Evolutionary conservation across 306 rosid genomes (phyloP), one percentile per base, ranked within the genome.

Genomic region (Sicyos baderoa): DNA sequence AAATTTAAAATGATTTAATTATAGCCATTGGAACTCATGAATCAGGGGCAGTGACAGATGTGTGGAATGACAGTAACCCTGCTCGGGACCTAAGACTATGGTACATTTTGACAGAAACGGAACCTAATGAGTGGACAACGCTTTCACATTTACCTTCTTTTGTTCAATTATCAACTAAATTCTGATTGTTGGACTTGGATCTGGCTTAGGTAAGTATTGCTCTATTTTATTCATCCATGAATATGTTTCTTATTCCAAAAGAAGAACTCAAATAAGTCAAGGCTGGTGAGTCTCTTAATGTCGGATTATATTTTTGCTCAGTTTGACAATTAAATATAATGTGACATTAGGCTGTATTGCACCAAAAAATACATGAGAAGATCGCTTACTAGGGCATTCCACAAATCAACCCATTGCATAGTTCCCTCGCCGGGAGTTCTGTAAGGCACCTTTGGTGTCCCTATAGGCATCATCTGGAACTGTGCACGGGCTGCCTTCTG

Each of bases 381-480:
- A 25, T 45, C 64, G 80, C 97, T 86, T 82, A 93, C 98, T 45
- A 89, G 88, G 76, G 97, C 97, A 86, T 93, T 93, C 97, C 99
- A 89, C 66, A 93, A 76, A 81, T 93, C 99, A 82, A 93, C 90
- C 99, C 97, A 90, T 74, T 90, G 99, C 94, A 88, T 88, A 71
- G 82, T 70, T 68, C 94, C 91, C 74, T 93, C 99, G 59, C 94
- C 97, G 65, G 97, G 98, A 69, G 88, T 84, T 79, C 78, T 84
- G 77, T 93, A 93, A 44, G 90, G 91, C 45, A 93, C 99, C 79
- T 81, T 86, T 11, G 96, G 99, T 23, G 94, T 90, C 70, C 97
- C 99, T 35, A 93, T 84, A 72, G 99, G 91, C 95, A 88, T 93
- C 99, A 93, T 93, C 54, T 65, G 81, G 73, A 86, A 76, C 62